These are phyloP conservation scores for Epithele typhae DNA, from an alignment of 768 basidiomycete species.

Conservation along the genomic window DNA sequence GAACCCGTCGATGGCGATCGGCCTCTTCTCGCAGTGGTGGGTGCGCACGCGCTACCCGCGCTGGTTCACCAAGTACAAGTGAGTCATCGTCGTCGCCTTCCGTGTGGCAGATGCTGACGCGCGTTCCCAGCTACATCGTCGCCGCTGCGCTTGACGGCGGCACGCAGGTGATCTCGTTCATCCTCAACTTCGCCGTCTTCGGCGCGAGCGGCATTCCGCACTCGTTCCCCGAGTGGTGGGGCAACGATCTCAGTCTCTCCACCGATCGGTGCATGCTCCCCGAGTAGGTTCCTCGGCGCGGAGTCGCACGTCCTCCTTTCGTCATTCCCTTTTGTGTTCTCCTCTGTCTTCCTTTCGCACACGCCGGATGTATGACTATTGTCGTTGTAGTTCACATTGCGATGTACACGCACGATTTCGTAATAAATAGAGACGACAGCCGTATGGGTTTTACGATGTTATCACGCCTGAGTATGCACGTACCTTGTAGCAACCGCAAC, in stretches of 20 bases:
- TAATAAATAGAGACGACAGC: too few relatives aligned
- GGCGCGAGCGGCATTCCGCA: conserved; percentile 25
- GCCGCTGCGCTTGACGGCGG: conserved; percentile 36
- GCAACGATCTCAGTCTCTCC: conserved; percentile 22
- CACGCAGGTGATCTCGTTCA: conserved; percentile 33
- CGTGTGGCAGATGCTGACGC: neutral
- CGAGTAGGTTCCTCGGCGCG: too few relatives aligned
- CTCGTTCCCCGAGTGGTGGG: conserved; percentile 25
- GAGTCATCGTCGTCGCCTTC: conserved; percentile 7
- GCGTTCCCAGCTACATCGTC: conserved; percentile 31
- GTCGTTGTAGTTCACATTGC: too few relatives aligned
- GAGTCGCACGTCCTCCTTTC: too few relatives aligned
- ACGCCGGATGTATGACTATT: too few relatives aligned
- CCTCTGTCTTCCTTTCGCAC: too few relatives aligned
- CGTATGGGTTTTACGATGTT: too few relatives aligned
- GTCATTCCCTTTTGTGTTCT: too few relatives aligned
- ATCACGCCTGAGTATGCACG: too few relatives aligned
- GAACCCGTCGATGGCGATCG: conserved; percentile 40
- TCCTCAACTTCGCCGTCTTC: conserved; percentile 30
- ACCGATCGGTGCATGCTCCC: conserved; percentile 21
- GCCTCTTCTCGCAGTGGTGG: conserved; percentile 45
- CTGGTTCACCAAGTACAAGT: conserved; percentile 36
- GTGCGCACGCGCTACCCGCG: conserved; percentile 33
- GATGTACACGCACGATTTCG: too few relatives aligned
- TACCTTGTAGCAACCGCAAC: too few relatives aligned